Evolutionary conservation across 1,139 yeast species (phyloP), one percentile per base, ranked within the genome.

Genomic region (Nakaseomyces glabratus): DNA sequence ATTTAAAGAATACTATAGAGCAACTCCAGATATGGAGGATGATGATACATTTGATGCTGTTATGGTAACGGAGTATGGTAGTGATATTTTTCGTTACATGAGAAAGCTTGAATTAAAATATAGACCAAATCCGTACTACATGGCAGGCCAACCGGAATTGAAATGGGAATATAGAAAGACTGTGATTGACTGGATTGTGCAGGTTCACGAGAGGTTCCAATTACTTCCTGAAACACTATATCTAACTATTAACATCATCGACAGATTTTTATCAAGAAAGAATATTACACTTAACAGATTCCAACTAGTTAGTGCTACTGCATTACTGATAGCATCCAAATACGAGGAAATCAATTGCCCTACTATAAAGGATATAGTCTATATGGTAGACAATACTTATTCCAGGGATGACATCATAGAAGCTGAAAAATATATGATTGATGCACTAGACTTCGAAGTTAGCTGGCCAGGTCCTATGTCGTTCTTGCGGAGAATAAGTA

Each of bases 401-500:
- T 64, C 81, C 6, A 70, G 73, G 22, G 93, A 82, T 20, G 95
- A 88, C 49, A 76, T 88, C 42, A 67, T 85, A 42, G 76, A 75
- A 55, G 96, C 96, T 3, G 97, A 88, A 61, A 69, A 90, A 49
- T 86, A 78, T 58, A 84, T 88, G 94, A 80, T 88, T 51, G 90
- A 82, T 51, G 79, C 84, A 36, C 68, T 88, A 43, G 85, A 84
- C 48, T 88, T 86, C 59, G 94, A 88, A 57, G 76, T 88, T 71
- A 95, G 95, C 21, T 86, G 88, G 85, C 96, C 97, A 0, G 96
- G 96, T 8, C 97, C 97, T 37, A 86, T 88, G 96, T 80, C 93
- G 25, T 88, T 86, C 51, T 65, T 88, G 45, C 73, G 96, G 55
- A 73, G 95, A 47, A 82, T 90, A 2, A 81, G 94, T 36, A 88